Evolutionary conservation across 371 early-diverging fungal genomes (phyloP), one percentile per base, ranked within the genome.

Genomic region (Rhizopus arrhizus): DNA sequence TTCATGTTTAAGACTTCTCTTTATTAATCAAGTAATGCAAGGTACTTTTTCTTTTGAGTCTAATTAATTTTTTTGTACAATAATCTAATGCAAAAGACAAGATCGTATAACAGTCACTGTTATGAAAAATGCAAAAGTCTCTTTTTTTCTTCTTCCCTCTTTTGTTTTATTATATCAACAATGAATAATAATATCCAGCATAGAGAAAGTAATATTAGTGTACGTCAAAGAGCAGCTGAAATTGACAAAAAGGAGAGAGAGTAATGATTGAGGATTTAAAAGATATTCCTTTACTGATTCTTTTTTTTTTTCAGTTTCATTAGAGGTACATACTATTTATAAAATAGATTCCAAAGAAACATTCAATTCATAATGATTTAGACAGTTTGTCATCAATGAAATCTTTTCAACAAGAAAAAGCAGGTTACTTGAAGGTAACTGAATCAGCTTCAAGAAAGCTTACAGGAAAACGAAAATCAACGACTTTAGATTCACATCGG

Each of bases 401-500:
- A 15, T 43, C 43, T 43, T 43, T 15, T n/a, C 40, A 38, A 11
- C 40, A 38, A 38, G n/a, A 15, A 15, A 15, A n/a, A 15, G 43
- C 43, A 43, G 43, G 43, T 2, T 43, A 43, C n/a, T 43, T 43
- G 5, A 43, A 15, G 5, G 15, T n/a, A 43, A 43, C 43, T 13
- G 43, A 43, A 15, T 43, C 43, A 43, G 43, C 15, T 43, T 43
- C 43, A 43, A 43, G 43, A 43, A 43, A 43, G 15, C 43, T 13
- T 15, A 15, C 15, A n/a, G 15, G n/a, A 11, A 15, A 43, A n/a
- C 11, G 5, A 43, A 15, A n/a, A 13, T 8, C 40, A 13, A 8
- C 40, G 3, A 43, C 6, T 3, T 15, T 15, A n/a, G 43, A 43
- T 13, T n/a, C 12, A 3, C 11, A 10, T n/a, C n/a, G 6, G n/a